Evolutionary conservation across 2,329 filamentous ascomycete genomes (phyloP).

Genomic region (Tympanopsis confertula): DNA sequence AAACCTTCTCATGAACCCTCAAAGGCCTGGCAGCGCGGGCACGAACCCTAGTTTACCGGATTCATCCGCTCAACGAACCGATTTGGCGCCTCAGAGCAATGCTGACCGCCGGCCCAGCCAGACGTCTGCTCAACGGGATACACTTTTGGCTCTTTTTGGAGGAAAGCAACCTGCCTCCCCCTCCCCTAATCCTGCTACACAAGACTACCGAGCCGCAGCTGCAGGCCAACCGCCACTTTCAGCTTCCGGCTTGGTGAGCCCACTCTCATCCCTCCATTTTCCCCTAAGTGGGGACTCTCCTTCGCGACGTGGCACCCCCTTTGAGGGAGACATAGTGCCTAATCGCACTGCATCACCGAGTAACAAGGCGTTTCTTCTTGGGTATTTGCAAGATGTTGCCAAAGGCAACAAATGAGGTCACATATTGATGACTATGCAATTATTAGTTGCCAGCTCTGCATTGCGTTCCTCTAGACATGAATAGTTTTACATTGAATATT

Average conservation of each 20-base stretch:
- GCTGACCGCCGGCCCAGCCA: conserved; percentile 23
- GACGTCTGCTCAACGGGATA: conserved; percentile 24
- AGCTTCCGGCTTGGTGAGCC: not conserved
- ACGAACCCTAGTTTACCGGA: too few species aligned
- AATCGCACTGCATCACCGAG: conserved; percentile 19
- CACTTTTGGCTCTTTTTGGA: conserved; percentile 30
- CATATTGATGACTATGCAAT: too few species aligned
- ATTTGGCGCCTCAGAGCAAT: not conserved
- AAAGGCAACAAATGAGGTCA: conserved; percentile 21
- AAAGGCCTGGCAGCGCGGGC: too few species aligned
- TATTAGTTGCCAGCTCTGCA: too few species aligned
- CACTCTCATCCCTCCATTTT: not conserved
- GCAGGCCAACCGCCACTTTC: not conserved
- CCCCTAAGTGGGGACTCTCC: not conserved
- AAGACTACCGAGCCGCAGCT: not conserved
- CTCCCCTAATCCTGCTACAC: not conserved
- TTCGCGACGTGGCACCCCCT: not conserved
- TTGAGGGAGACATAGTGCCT: conserved; percentile 6
- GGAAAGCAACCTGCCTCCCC: conserved; percentile 9
- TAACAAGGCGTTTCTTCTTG: conserved; percentile 41
- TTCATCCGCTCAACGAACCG: too few species aligned
- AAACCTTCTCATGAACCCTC: conserved; percentile 11
- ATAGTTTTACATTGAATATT: too few species aligned
- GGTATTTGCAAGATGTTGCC: conserved; percentile 38
- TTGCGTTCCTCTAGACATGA: too few species aligned